Conservation (phyloP, 768 basidiomycete genomes). For the Antrodiella citrinella region DNA sequence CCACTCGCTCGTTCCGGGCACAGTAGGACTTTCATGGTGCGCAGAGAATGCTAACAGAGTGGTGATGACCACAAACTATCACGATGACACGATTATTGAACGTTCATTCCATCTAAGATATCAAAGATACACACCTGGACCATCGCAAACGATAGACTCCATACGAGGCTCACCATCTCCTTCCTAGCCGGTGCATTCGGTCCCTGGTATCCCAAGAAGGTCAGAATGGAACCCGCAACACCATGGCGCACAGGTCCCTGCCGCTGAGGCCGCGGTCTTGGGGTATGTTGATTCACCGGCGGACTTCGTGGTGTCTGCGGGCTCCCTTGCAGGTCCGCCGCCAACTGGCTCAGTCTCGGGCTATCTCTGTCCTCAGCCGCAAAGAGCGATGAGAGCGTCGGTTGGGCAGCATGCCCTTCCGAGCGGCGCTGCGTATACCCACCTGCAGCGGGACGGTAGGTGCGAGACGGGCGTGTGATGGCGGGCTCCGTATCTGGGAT, state of each 20-base stretch:
- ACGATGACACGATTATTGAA: not conserved
- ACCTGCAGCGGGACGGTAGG: not conserved
- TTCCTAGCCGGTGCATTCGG: slow-evolving; percentile 43
- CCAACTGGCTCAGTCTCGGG: not conserved
- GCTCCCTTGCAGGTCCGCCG: not conserved
- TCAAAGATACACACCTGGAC: slow-evolving; percentile 46
- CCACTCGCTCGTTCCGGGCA: slow-evolving; percentile 43
- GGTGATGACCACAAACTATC: slow-evolving; percentile 44
- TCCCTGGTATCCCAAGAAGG: slow-evolving; percentile 43
- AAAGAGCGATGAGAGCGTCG: not conserved
- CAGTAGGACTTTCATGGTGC: slow-evolving; percentile 36
- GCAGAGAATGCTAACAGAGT: slow-evolving; percentile 42
- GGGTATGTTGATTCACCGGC: not conserved
- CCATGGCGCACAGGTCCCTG: not conserved
- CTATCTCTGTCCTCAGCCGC: not conserved
- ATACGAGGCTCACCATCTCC: slow-evolving; percentile 43
- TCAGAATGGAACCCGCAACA: slow-evolving; percentile 17
- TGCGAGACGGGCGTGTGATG: not conserved
- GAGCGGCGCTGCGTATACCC: too few species aligned
- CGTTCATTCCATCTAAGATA: too few species aligned
- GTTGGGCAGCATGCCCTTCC: not conserved
- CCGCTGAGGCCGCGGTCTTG: not conserved
- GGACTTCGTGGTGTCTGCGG: not conserved
- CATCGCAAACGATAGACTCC: slow-evolving; percentile 41
- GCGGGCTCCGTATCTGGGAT: not conserved